phyloP scores from a whole-genome alignment of 2,329 filamentous ascomycete genomes.

The Lachnellula hyalina region DNA sequence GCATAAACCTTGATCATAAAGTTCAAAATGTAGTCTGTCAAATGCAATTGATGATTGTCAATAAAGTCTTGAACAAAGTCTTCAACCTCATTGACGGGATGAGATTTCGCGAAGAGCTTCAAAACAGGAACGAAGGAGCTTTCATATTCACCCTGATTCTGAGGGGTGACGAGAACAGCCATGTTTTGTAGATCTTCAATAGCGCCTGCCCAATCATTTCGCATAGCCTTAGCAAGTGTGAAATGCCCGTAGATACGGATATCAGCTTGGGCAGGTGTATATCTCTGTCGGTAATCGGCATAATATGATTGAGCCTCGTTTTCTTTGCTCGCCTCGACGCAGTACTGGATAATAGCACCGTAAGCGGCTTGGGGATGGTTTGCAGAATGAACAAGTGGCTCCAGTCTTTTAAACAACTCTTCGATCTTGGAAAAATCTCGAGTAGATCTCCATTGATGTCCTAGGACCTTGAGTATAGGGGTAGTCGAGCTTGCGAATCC shows the following conservation, averaged over 20 bases:
- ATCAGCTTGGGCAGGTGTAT: slow-evolving; percentile 8
- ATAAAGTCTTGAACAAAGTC: slow-evolving; percentile 25
- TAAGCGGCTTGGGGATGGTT: slow-evolving; percentile 24
- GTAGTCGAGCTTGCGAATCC: slow-evolving; percentile 19
- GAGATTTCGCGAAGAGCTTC: slow-evolving; percentile 24
- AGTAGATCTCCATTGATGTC: slow-evolving; percentile 23
- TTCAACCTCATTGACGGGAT: slow-evolving; percentile 25
- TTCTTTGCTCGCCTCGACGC: slow-evolving; percentile 26
- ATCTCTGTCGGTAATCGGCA: slow-evolving; percentile 7
- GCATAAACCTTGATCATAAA: slow-evolving; percentile 27
- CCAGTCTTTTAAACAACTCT: slow-evolving; percentile 24
- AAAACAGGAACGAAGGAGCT: slow-evolving; percentile 26
- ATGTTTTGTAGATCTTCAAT: slow-evolving; percentile 24
- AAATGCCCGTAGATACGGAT: slow-evolving; percentile 28
- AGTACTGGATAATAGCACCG: slow-evolving; percentile 28
- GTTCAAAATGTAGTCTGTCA: slow-evolving; percentile 19
- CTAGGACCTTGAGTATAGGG: slow-evolving; percentile 24
- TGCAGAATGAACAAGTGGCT: slow-evolving; percentile 9
- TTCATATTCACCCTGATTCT: slow-evolving; percentile 13
- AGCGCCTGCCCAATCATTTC: slow-evolving; percentile 27
- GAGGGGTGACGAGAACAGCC: slow-evolving; percentile 6
- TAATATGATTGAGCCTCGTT: slow-evolving; percentile 21
- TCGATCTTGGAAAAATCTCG: slow-evolving; percentile 20
- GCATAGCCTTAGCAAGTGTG: slow-evolving; percentile 28
- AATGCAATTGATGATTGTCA: slow-evolving; percentile 14